Base-by-base conservation (phyloP, 139 green algal genomes). In the Coelastrella sp. region DNA sequence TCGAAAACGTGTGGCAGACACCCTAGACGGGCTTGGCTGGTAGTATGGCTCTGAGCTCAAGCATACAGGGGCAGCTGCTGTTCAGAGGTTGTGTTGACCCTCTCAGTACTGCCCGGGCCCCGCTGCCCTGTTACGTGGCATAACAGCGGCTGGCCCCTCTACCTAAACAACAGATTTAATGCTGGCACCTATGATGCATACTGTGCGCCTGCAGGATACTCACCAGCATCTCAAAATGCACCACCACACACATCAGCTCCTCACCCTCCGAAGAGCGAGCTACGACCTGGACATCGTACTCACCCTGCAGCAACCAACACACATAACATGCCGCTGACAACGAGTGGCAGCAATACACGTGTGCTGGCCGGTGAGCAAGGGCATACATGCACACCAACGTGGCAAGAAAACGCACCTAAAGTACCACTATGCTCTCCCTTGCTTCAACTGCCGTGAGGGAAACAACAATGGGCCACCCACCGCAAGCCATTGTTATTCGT, bases 221-320 rank as follows among this genome's bases (percentile, higher is more conserved):
- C 22, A 76, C 68, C 68, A 93, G 88, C 66, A 95, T 92, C 22
- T 90, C 85, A 88, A 95, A 95, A 56, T 91, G 74, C 20, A 95
- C 93, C 23, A 89, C 81, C 20, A 95, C 83, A 75, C 93, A 95
- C 56, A 94, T 77, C 47, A 95, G 87, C 89, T 94, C 93, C 10
- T 47, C 17, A 6, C 75, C 56, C n/a, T 89, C 77, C 2, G 75
- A 22, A 10, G 79, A 87, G 7, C 86, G 85, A 2, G 89, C 92
- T 5, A 90, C 80, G 13, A 95, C 78, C 47, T 91, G 82, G 47
- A 95, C 78, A 16, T 92, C 90, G 66, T 95, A 95, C 14, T 93
- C 89, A 5, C 93, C 93, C 93, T 95, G 91, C n/a, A 87, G 56
- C 59, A 85, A 2, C 3, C 3, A 16, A 22, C 16, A 80, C 14